phyloP scores from a whole-genome alignment of 1,139 yeast species.

The Pneumocystis oryctolagi region DNA sequence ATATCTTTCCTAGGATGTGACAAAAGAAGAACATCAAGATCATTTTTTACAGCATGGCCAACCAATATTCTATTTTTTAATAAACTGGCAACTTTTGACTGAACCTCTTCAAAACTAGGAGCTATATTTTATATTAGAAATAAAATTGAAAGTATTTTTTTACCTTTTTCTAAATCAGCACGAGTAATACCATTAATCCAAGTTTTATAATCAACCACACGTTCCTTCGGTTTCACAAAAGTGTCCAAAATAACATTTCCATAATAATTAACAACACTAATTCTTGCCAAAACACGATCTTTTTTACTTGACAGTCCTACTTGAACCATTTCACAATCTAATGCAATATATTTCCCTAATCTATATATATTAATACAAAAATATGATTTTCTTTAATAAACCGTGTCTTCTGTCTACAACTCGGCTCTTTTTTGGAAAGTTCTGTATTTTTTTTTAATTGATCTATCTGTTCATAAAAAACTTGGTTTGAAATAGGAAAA shows the following conservation, averaged over 20 bases:
- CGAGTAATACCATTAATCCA: conserved; percentile 86
- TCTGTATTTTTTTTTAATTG: neutral
- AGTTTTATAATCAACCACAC: conserved; percentile 82
- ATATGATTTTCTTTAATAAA: neutral
- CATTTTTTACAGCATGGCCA: conserved; percentile 78
- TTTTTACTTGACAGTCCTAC: conserved; percentile 56
- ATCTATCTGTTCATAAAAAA: neutral
- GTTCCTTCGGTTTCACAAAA: conserved; percentile 59
- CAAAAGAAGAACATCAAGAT: conserved; percentile 49
- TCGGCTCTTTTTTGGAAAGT: neutral
- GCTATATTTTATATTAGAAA: conserved; percentile 28
- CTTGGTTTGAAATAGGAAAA: neutral
- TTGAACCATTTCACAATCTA: conserved; percentile 93
- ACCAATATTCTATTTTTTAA: conserved; percentile 43
- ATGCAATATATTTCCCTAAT: conserved; percentile 59
- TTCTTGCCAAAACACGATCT: conserved; percentile 61
- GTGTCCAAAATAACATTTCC: conserved; percentile 59
- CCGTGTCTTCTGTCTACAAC: neutral
- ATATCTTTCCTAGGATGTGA: conserved; percentile 50
- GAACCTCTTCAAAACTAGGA: conserved; percentile 51
- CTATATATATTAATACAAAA: conserved; percentile 1
- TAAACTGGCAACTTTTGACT: conserved; percentile 35
- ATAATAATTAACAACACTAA: conserved; percentile 68
- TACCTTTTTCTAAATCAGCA: conserved; percentile 37
- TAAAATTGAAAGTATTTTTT: conserved; percentile 4